A percentile compares a stretch with the other conserved stretches of the same genome.
Conservation (phyloP, 2,329 filamentous ascomycete genomes). For the Amauroascus verrucosus region DNA sequence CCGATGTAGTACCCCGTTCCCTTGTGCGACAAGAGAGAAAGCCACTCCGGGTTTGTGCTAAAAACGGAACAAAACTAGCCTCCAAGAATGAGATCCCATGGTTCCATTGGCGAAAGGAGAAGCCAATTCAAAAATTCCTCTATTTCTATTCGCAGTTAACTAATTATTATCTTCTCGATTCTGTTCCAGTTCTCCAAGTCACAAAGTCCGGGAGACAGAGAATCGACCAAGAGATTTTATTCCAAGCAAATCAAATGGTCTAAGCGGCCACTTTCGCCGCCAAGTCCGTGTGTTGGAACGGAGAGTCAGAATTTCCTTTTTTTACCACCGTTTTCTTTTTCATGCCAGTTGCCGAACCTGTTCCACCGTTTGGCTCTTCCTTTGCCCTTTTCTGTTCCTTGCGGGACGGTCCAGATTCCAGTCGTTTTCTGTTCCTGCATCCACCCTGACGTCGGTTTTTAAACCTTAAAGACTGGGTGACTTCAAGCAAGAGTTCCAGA, state of each 20-base stretch:
- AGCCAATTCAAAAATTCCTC: neutral
- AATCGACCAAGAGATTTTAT: too few relatives aligned
- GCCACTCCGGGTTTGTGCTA: neutral
- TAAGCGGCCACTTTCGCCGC: neutral
- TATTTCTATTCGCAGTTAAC: neutral
- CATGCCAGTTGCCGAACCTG: slow-evolving; percentile 1
- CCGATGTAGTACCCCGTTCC: too few relatives aligned
- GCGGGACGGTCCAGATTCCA: slow-evolving; percentile 8
- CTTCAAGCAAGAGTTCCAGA: neutral
- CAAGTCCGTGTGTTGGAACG: too few relatives aligned
- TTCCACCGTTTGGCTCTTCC: neutral
- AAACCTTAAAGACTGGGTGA: too few relatives aligned
- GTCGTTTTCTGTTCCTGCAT: slow-evolving; percentile 4
- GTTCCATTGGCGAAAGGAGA: neutral
- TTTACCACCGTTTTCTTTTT: neutral
- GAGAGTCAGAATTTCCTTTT: too few relatives aligned
- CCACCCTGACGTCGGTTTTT: slow-evolving; percentile 5
- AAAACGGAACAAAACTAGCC: neutral
- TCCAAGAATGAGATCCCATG: neutral
- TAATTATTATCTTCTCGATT: too few relatives aligned
- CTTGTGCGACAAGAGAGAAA: too few relatives aligned
- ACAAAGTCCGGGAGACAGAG: too few relatives aligned
- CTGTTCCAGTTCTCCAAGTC: too few relatives aligned
- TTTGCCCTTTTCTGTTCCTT: neutral
- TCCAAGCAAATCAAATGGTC: too few relatives aligned